A percentile compares a stretch with the other conserved stretches of the same genome.
Conservation (phyloP, 495 filamentous ascomycete genomes). For the Penicillium fimorum region DNA sequence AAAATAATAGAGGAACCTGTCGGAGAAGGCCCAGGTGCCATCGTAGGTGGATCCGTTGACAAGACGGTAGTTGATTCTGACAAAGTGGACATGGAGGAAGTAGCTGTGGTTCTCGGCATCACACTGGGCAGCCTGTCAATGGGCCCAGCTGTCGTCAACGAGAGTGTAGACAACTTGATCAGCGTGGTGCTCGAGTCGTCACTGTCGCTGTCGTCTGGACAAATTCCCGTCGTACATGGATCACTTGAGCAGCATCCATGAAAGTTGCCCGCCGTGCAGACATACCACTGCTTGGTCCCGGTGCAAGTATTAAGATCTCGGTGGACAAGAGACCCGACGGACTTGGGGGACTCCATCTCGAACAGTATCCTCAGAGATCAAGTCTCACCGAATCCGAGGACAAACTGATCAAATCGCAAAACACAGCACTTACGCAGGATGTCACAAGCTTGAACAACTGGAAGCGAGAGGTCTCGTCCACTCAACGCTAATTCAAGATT, state of each 20-base stretch:
- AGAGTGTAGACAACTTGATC: background rate
- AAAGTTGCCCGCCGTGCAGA: slow-evolving; percentile 29
- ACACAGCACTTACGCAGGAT: background rate
- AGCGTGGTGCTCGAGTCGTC: background rate
- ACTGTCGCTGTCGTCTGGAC: slow-evolving; percentile 26
- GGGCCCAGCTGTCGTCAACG: background rate
- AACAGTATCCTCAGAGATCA: background rate
- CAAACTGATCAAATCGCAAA: background rate
- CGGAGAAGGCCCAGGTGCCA: background rate
- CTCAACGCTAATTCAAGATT: background rate
- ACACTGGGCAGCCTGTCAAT: background rate
- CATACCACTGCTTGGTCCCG: slow-evolving; percentile 28
- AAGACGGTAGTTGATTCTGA: background rate
- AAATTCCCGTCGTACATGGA: slow-evolving; percentile 36
- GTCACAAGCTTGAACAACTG: background rate
- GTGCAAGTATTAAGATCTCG: slow-evolving; percentile 20
- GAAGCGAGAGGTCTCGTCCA: background rate
- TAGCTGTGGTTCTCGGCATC: background rate
- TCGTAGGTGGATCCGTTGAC: background rate
- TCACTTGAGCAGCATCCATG: slow-evolving; percentile 42
- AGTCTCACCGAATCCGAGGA: background rate
- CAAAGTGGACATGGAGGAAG: slow-evolving; percentile 3
- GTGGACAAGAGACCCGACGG: slow-evolving; percentile 9
- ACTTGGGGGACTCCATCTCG: slow-evolving; percentile 10
- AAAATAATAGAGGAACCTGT: background rate